Conservation (phyloP, 1,284 basidiomycete genomes). For the Vanrija pseudolonga region DNA sequence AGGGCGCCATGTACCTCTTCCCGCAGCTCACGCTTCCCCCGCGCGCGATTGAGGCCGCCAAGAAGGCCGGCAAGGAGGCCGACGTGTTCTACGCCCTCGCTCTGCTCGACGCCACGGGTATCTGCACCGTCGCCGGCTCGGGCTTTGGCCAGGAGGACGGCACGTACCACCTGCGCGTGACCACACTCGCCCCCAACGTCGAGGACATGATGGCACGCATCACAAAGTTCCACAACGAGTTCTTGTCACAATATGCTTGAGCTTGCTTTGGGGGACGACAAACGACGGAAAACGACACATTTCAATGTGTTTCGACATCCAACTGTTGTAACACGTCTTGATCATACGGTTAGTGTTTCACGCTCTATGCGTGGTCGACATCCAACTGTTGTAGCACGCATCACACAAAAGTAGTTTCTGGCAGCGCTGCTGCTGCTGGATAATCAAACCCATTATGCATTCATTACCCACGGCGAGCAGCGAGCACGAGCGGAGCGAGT, state of each 20-base stretch:
- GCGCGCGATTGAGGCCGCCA: slow-evolving; percentile 67
- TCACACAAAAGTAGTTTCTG: no score
- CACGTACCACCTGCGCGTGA: slow-evolving; percentile 77
- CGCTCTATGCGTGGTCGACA: no score
- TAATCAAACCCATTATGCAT: no score
- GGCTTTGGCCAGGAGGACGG: slow-evolving; percentile 84
- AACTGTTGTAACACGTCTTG: no score
- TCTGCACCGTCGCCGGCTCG: slow-evolving; percentile 80
- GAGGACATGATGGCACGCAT: slow-evolving; percentile 79
- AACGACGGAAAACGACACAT: no score
- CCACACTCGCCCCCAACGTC: slow-evolving; percentile 70
- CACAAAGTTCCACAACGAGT: slow-evolving; percentile 71
- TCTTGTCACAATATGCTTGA: slow-evolving; percentile 61
- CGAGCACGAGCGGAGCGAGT: no score
- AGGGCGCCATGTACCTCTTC: slow-evolving; percentile 79
- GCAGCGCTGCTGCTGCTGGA: no score
- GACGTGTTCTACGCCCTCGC: slow-evolving; percentile 78
- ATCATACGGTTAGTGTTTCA: no score
- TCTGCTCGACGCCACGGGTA: slow-evolving; percentile 74
- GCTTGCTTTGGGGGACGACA: neutral
- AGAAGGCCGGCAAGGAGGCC: slow-evolving; percentile 64
- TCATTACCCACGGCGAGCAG: no score
- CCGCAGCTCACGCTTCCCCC: slow-evolving; percentile 64
- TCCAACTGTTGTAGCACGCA: no score
- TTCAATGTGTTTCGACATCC: no score